A percentile compares a stretch with the other conserved stretches of the same genome.
Evolutionary conservation across 1,139 yeast genomes (phyloP).

Genomic region (Hansenula lynferdii): DNA sequence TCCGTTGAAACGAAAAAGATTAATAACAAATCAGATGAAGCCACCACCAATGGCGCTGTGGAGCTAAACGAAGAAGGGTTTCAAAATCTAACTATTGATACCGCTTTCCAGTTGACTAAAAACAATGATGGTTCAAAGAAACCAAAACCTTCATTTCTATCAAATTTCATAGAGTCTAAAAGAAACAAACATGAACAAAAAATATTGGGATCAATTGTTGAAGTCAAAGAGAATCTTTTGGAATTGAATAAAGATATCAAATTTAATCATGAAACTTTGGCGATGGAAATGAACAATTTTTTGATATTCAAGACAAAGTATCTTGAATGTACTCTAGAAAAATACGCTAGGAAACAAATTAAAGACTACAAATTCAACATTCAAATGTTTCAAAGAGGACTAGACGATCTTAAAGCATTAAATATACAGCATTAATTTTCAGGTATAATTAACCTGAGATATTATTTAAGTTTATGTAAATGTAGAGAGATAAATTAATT

Average conservation of each 20-base stretch:
- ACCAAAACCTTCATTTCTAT: constrained; percentile 24
- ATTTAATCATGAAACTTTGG: constrained; percentile 51
- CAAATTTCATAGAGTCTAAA: constrained; percentile 33
- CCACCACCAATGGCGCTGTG: constrained; percentile 2
- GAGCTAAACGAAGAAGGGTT: constrained; percentile 15
- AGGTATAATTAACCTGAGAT: too few species aligned
- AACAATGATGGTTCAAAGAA: constrained; percentile 7
- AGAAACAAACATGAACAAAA: constrained; percentile 30
- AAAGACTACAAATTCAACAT: constrained; percentile 21
- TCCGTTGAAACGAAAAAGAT: constrained; percentile 9
- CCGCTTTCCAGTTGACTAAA: constrained; percentile 7
- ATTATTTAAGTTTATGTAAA: too few species aligned
- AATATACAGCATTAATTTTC: neutral
- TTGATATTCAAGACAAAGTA: constrained; percentile 44
- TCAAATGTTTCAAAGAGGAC: constrained; percentile 13
- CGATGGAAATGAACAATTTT: constrained; percentile 57
- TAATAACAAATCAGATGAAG: constrained; percentile 3
- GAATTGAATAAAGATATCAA: constrained; percentile 29
- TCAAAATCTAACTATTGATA: constrained; percentile 8
- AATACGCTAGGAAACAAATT: constrained; percentile 27
- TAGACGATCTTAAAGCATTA: constrained; percentile 10
- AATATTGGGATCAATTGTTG: constrained; percentile 25
- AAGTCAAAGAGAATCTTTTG: constrained; percentile 21
- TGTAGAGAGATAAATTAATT: too few species aligned
- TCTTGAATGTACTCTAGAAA: constrained; percentile 33